These are phyloP conservation scores for Leccinum truebloodii DNA, from an alignment of 768 basidiomycete genomes.

Conservation along the genomic window DNA sequence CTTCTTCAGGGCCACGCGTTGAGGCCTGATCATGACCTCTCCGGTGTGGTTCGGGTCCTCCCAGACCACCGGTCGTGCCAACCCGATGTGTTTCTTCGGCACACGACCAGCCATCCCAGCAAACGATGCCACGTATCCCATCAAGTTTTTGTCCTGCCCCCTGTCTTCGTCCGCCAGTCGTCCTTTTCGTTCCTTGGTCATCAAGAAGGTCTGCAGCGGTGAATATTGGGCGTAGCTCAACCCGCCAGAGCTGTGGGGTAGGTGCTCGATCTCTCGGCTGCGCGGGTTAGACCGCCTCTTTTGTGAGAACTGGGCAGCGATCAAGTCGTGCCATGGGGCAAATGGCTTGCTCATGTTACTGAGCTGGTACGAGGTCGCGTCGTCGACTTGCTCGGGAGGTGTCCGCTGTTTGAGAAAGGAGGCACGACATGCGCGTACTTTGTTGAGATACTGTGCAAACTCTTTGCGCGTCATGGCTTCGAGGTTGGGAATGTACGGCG, in stretches of 20 bases:
- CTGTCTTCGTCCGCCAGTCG: slow-evolving; percentile 46
- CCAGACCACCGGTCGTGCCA: slow-evolving; percentile 25
- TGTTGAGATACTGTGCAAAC: slow-evolving; percentile 61
- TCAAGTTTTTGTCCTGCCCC: slow-evolving; percentile 10
- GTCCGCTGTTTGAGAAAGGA: slow-evolving; percentile 50
- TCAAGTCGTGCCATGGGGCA: slow-evolving; percentile 29
- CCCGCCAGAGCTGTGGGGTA: slow-evolving; percentile 65
- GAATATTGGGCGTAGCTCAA: slow-evolving; percentile 60
- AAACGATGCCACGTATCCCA: slow-evolving; percentile 32
- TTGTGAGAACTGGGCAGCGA: slow-evolving; percentile 24
- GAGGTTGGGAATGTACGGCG: slow-evolving; percentile 49
- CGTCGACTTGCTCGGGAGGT: slow-evolving; percentile 17
- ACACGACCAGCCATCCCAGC: slow-evolving; percentile 32
- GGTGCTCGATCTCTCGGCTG: slow-evolving; percentile 51
- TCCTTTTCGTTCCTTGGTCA: slow-evolving; percentile 56
- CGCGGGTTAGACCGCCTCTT: slow-evolving; percentile 25
- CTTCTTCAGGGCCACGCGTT: slow-evolving; percentile 27
- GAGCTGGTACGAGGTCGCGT: slow-evolving; percentile 31
- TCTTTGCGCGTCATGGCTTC: slow-evolving; percentile 57
- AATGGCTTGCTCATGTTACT: slow-evolving; percentile 20
- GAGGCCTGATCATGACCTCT: slow-evolving; percentile 32
- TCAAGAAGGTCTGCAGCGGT: slow-evolving; percentile 52
- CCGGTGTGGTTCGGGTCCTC: slow-evolving; percentile 32
- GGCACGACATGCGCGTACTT: slow-evolving; percentile 56
- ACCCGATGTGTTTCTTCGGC: slow-evolving; percentile 18